Conservation (phyloP, 768 basidiomycete species). For the Boletus vermiculosoides region DNA sequence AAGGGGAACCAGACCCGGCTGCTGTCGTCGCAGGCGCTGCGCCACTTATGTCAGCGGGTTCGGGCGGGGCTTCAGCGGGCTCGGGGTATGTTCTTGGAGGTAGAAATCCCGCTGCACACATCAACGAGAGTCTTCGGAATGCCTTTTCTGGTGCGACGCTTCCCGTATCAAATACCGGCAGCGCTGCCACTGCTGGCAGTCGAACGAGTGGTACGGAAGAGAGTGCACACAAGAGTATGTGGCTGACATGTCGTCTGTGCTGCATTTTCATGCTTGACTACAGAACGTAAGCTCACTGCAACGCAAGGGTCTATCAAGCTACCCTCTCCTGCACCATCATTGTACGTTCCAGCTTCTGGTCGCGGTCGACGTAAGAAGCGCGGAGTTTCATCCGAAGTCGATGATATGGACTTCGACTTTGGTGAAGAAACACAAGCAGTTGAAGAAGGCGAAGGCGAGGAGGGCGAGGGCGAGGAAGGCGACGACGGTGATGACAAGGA, state of each 20-base stretch:
- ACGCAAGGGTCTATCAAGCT: constrained; percentile 34
- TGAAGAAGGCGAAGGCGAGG: constrained; percentile 35
- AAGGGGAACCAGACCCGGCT: constrained; percentile 42
- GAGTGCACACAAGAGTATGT: constrained; percentile 31
- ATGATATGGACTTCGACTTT: constrained; percentile 36
- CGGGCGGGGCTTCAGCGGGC: constrained; percentile 11
- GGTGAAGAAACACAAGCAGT: constrained; percentile 29
- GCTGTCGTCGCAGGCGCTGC: constrained; percentile 30
- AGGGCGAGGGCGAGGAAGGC: constrained; percentile 42
- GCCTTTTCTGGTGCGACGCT: constrained; percentile 32
- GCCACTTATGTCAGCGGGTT: constrained; percentile 20
- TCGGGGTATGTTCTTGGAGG: constrained; percentile 34
- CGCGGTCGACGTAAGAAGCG: constrained; percentile 38
- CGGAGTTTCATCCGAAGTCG: constrained; percentile 35
- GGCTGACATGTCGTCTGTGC: background rate
- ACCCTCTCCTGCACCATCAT: constrained; percentile 36
- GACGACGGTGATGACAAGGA: constrained; percentile 58
- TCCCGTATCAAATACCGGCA: constrained; percentile 15
- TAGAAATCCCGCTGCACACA: constrained; percentile 40
- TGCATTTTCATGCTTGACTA: background rate
- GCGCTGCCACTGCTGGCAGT: constrained; percentile 3
- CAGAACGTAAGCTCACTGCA: constrained; percentile 32
- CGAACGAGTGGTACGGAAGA: constrained; percentile 26
- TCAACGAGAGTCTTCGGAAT: constrained; percentile 40
- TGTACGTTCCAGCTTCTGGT: constrained; percentile 26